Evolutionary conservation across 1,284 basidiomycete genomes (phyloP).

Genomic region (Trichosporon sp.): DNA sequence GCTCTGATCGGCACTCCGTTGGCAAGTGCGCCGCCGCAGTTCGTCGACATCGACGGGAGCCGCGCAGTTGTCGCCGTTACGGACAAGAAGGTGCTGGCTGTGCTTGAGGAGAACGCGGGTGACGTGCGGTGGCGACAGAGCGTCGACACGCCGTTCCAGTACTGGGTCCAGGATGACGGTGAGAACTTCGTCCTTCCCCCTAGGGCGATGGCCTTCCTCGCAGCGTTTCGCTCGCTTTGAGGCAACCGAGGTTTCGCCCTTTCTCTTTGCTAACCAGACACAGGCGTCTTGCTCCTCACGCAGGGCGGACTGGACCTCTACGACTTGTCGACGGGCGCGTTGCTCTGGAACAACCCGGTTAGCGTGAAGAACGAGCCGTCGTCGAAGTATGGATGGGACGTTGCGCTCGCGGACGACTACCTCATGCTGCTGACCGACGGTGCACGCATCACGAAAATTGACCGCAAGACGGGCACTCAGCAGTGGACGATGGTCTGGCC

Average conservation of each 20-base stretch:
- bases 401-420: conserved; percentile 52
- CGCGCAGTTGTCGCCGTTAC: conserved; percentile 65
- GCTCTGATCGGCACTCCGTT: conserved; percentile 71
- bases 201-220: no score
- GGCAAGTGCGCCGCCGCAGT: conserved; percentile 50
- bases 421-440: conserved; percentile 48
- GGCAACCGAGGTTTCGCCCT: no score
- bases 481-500: conserved; percentile 50
- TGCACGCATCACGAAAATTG: conserved; percentile 42
- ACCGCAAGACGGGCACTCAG: conserved; percentile 36
- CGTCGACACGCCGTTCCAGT: conserved; percentile 42
- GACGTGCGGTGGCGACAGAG: conserved; percentile 56
- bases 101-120: conserved; percentile 68
- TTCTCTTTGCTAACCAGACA: not conserved
- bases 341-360: conserved; percentile 68
- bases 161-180: conserved; percentile 68
- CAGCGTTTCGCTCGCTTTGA: no score
- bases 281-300: conserved; percentile 73
- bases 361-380: conserved; percentile 23
- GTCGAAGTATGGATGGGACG: conserved; percentile 57
- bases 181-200: conserved; percentile 28
- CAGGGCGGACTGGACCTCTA: conserved; percentile 60
- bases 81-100: conserved; percentile 75
- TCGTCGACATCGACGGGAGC: conserved; percentile 34
- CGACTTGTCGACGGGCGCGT: conserved; percentile 66